Evolutionary conservation across 345 rosid genomes (phyloP), one percentile per base, ranked within the genome.

Genomic region (Salix suchowensis): DNA sequence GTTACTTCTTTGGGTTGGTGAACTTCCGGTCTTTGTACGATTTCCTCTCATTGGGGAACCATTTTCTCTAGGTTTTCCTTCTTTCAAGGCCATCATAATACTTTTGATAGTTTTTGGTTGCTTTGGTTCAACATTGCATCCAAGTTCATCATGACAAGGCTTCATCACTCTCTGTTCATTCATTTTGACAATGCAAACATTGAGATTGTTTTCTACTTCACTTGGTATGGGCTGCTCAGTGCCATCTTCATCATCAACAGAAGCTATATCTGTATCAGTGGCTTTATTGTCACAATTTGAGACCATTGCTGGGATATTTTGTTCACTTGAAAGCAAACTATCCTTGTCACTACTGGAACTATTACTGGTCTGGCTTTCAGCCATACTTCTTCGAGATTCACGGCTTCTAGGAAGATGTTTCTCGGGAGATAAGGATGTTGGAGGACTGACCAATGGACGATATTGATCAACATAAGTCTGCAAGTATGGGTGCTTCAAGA

Each of bases 401-500:
- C 79, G 85, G 72, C 75, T 50, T 75, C 82, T 77, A 50, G 84
- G 80, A 69, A 84, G 76, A 74, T 90, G 88, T 82, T 91, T 93
- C 82, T 88, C 91, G 14, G 89, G 87, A 50, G 82, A 74, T 78
- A 77, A 80, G 32, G 86, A 50, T 7, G 83, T 69, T 24, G 79
- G 79, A 66, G 87, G 86, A 83, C 78, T 80, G 72, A 90, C 81
- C 65, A 91, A 78, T 44, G 90, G 91, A 67, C 94, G 90, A 71
- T 84, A 91, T 65, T 93, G 97, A 71, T 90, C 96, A 67, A 96
- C 94, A 76, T 89, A 90, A 80, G 92, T 91, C 82, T 93, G 98
- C 90, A 96, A 81, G 86, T 89, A 96, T 61, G 97, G 98, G 79
- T 93, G 99, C 94, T 96, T 96, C 90, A 96, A 82, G 86, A 96